Base-by-base conservation (phyloP, 2,329 filamentous ascomycete species). In the Lachnum nothofagi region DNA sequence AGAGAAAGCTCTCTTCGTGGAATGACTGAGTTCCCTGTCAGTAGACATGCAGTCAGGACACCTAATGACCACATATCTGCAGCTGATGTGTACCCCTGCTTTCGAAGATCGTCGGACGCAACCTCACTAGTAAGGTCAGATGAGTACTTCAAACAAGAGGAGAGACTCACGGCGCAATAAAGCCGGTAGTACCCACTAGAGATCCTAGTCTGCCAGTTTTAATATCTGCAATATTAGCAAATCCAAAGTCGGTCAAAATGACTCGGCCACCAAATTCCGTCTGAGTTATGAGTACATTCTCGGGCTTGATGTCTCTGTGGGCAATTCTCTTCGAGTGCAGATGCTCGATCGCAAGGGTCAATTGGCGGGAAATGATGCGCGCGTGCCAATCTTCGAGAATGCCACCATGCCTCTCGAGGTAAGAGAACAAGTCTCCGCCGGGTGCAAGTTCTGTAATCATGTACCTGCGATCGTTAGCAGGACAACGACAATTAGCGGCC, bases 381-480 rank as follows among this genome's bases (percentile, higher is more conserved):
- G 52, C 51, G 19, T 63, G 53, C 5, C 51, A 40, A 45, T 64
- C 63, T 39, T 47, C 49, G 10, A 66, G 55, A 5, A 6, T 14
- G 7, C 56, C 56, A 24, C 49, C 51, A 17, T 60, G 48, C 24
- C 54, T 51, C 22, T 59, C 52, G 22, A 65, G 44, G 39, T 63
- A 65, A 3, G 63, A 63, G 38, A 58, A 64, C 2, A 66, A 51
- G 37, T 66, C 64, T 33, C 64, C 64, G 33, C 54, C 79, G 73
- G 4, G 73, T 69, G 79, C 79, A 29, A 83, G 67, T 43, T 82
- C 77, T 1, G 73, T 77, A 49, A 83, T 80, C 0, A 75, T 73
- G 50, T 77, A 80, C 27, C 75, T 78, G 29, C 19, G 7, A 24
- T 20, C 20, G 54, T 59, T 25, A 49, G 33, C 4, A 5, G 3